These are phyloP conservation scores for Cladosporium cucumerinum DNA, from an alignment of 2,329 filamentous ascomycete genomes.

Conservation along the genomic window DNA sequence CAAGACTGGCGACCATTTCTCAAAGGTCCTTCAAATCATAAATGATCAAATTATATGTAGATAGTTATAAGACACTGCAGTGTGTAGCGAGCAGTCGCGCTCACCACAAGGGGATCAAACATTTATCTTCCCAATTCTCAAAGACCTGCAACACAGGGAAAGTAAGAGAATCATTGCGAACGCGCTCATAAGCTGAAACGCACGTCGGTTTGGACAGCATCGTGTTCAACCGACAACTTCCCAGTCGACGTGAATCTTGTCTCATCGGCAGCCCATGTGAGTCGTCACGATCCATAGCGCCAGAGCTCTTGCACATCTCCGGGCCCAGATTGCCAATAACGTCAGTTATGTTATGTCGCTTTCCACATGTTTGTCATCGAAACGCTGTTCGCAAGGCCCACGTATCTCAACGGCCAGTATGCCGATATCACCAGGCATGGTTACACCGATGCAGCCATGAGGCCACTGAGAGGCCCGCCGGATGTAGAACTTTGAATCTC, in stretches of 20 bases:
- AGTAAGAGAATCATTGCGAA: background rate
- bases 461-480: background rate
- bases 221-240: background rate
- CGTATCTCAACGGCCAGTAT: background rate
- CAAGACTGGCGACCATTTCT: background rate
- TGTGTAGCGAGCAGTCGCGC: too few relatives aligned
- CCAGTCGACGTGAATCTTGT: background rate
- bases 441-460: background rate
- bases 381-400: background rate
- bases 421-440: background rate
- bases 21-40: background rate
- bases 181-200: background rate
- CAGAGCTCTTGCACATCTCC: too few relatives aligned
- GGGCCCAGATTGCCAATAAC: background rate
- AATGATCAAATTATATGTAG: too few relatives aligned
- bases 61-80: too few relatives aligned
- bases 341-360: background rate
- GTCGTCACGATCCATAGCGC: too few relatives aligned
- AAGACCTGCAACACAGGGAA: background rate
- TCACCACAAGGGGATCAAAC: too few relatives aligned
- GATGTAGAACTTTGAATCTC: background rate
- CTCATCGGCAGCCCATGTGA: background rate
- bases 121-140: background rate
- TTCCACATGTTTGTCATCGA: too few relatives aligned
- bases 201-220: background rate